These are phyloP conservation scores for Naganishia sp. DNA, from an alignment of 1,284 basidiomycete species.

Conservation along the genomic window DNA sequence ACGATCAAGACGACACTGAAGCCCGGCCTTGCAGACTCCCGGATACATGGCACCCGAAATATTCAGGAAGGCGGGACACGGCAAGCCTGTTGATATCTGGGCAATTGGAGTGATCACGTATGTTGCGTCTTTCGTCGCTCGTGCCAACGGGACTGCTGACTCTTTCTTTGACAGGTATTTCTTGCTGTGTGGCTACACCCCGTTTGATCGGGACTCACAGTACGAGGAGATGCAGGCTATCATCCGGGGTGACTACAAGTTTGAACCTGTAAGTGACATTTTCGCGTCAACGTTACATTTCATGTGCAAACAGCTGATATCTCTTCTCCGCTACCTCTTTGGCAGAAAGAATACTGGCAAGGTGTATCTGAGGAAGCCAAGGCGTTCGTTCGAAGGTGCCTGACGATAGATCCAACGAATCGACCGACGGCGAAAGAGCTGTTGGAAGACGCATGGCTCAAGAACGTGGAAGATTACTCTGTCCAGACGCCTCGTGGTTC, in stretches of 20 bases:
- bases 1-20: background rate
- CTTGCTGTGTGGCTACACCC: conserved; percentile 90
- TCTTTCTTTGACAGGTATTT: conserved; percentile 62
- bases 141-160: background rate
- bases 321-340: background rate
- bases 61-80: conserved; percentile 92
- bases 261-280: conserved; percentile 63
- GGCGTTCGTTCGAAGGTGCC: conserved; percentile 75
- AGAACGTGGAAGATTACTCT: conserved; percentile 65
- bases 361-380: conserved; percentile 78
- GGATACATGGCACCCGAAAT: conserved; percentile 98
- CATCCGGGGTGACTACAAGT: conserved; percentile 85
- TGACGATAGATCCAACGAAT: conserved; percentile 75
- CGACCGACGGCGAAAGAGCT: conserved; percentile 75
- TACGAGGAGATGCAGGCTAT: conserved; percentile 91
- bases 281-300: background rate
- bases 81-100: conserved; percentile 96
- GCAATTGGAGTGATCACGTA: conserved; percentile 91
- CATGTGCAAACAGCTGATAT: no score
- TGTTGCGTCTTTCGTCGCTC: background rate
- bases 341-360: conserved; percentile 73
- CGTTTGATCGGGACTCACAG: conserved; percentile 87
- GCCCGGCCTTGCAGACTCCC: conserved; percentile 35
- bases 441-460: conserved; percentile 77
- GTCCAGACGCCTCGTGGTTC: conserved; percentile 67